Evolutionary conservation across 805 yeast species (phyloP).

Genomic region (Saccharomycopsis vini): DNA sequence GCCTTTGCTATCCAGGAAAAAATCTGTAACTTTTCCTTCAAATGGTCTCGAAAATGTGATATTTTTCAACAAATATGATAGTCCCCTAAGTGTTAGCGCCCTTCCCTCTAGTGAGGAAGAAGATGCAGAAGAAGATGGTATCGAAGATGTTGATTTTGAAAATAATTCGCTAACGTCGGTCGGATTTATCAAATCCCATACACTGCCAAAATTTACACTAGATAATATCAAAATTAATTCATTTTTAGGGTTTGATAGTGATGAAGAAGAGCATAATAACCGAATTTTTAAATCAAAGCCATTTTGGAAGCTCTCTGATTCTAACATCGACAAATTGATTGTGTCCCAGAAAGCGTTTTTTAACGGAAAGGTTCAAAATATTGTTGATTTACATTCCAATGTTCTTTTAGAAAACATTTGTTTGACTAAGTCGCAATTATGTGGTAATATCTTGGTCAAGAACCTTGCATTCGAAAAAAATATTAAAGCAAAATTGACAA

Average conservation of each 20-base stretch:
- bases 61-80: slow-evolving; percentile 18
- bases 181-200: neutral
- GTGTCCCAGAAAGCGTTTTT: neutral
- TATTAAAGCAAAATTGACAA: slow-evolving; percentile 32
- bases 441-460: slow-evolving; percentile 36
- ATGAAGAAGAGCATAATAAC: neutral
- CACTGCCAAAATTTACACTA: too few species aligned
- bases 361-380: neutral
- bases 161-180: neutral
- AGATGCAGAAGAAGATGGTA: slow-evolving; percentile 6
- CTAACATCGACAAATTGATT: slow-evolving; percentile 4
- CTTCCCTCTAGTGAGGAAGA: slow-evolving; percentile 15
- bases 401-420: slow-evolving; percentile 6
- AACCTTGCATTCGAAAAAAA: slow-evolving; percentile 34
- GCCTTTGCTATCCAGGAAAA: slow-evolving; percentile 13
- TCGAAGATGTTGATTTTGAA: slow-evolving; percentile 6
- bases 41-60: slow-evolving; percentile 17
- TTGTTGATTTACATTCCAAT: slow-evolving; percentile 5
- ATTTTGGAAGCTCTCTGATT: slow-evolving; percentile 5
- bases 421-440: neutral
- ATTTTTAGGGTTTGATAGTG: slow-evolving; percentile 18
- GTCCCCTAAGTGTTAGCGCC: slow-evolving; percentile 17
- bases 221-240: slow-evolving; percentile 7
- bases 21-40: slow-evolving; percentile 17
- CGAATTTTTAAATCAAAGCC: neutral